phyloP scores from a whole-genome alignment of 106 monocot species.

The Xerophyta viscosa region DNA sequence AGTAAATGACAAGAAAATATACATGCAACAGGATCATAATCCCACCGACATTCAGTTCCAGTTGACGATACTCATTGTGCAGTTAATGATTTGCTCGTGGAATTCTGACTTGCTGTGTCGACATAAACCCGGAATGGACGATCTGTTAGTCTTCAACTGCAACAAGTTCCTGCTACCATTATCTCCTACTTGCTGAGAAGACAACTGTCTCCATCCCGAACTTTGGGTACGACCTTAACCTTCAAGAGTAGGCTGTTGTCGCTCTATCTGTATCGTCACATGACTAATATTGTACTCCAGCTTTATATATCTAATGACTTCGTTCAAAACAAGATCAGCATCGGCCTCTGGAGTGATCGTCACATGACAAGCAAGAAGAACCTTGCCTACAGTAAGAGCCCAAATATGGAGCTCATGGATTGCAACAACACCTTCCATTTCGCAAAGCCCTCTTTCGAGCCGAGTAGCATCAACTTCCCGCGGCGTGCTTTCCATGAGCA shows the following conservation, averaged over 20 bases:
- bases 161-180: too few species aligned
- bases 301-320: conserved; percentile 53
- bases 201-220: not conserved
- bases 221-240: not conserved
- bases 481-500: conserved; percentile 83
- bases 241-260: conserved; percentile 4
- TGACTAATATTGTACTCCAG: conserved; percentile 64
- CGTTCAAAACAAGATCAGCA: conserved; percentile 42
- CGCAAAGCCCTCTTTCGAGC: conserved; percentile 53
- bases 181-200: too few species aligned
- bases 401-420: conserved; percentile 80
- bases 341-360: conserved; percentile 40
- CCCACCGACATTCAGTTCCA: too few species aligned
- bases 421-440: conserved; percentile 50
- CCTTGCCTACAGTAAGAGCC: conserved; percentile 74
- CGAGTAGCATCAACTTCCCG: conserved; percentile 65
- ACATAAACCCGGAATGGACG: too few species aligned
- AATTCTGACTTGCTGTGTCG: too few species aligned
- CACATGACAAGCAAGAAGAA: conserved; percentile 56
- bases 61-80: too few species aligned
- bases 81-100: too few species aligned
- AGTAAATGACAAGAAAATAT: too few species aligned
- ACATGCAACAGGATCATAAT: too few species aligned
- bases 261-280: conserved; percentile 76
- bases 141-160: too few species aligned